Conservation (phyloP, 768 basidiomycete species). For the Nidularia pulvinata region DNA sequence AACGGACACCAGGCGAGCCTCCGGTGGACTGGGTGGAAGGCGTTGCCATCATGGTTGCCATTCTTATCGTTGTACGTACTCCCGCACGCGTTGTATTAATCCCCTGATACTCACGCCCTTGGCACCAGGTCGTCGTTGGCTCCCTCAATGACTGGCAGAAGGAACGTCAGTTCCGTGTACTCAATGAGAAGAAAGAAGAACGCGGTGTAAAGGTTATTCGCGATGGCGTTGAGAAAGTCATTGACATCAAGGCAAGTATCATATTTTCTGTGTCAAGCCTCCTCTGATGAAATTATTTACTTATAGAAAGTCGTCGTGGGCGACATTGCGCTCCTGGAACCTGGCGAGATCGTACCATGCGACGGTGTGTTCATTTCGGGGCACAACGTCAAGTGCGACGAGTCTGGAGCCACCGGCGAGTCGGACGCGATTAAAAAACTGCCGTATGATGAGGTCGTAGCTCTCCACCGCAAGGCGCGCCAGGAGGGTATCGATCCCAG, state of each 20-base stretch:
- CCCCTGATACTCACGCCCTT: constrained; percentile 7
- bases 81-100: neutral
- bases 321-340: constrained; percentile 89
- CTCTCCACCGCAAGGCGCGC: constrained; percentile 34
- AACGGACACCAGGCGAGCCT: constrained; percentile 55
- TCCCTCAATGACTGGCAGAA: constrained; percentile 99
- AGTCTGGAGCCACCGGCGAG: constrained; percentile 96
- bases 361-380: constrained; percentile 94
- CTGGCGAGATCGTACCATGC: constrained; percentile 95
- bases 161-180: constrained; percentile 89
- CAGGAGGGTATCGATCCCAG: constrained; percentile 21
- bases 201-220: constrained; percentile 87
- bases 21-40: constrained; percentile 98
- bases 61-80: constrained; percentile 73
- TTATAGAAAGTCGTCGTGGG: constrained; percentile 89
- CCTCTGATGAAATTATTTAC: constrained; percentile 9
- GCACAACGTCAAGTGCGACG: constrained; percentile 94
- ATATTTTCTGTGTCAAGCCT: neutral
- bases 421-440: constrained; percentile 93
- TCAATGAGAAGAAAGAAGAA: constrained; percentile 97
- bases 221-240: constrained; percentile 61
- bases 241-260: constrained; percentile 74
- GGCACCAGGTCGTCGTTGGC: constrained; percentile 75
- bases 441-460: constrained; percentile 73
- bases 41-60: constrained; percentile 78